Conservation (phyloP, 768 basidiomycete species). For the Serendipita vermifera region DNA sequence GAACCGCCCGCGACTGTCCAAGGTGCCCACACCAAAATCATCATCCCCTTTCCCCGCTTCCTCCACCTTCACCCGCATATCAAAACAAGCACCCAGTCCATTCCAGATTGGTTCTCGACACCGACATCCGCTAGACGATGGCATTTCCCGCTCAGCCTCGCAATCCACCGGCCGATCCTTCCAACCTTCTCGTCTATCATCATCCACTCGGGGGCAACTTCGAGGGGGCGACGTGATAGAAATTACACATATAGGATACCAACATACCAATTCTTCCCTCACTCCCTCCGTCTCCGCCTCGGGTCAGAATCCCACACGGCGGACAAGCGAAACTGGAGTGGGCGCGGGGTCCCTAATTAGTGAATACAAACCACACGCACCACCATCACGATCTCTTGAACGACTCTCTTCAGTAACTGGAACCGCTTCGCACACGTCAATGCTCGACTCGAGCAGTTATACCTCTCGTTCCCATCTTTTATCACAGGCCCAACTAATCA, state of each 20-base stretch:
- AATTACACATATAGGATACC: not conserved
- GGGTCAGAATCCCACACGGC: not conserved
- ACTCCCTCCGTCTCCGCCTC: not conserved
- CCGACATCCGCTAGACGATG: not conserved
- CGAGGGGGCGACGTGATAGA: not conserved
- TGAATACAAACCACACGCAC: no score
- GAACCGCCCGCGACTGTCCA: no score
- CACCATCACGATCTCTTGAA: not conserved
- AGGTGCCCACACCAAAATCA: no score
- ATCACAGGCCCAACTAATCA: not conserved
- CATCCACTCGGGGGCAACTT: not conserved
- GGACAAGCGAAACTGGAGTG: no score
- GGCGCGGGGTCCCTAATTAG: no score
- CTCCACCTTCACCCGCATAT: no score
- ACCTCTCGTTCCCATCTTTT: not conserved
- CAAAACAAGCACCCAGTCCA: not conserved
- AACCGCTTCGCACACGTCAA: not conserved
- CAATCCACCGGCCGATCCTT: not conserved
- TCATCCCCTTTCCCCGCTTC: no score
- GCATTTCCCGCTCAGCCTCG: no score
- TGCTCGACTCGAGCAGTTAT: not conserved
- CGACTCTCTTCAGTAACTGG: conserved; percentile 1
- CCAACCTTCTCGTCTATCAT: not conserved
- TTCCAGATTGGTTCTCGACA: not conserved
- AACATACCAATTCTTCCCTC: not conserved